phyloP scores from a whole-genome alignment of 2,329 filamentous ascomycete species.

The Claviceps sorghi region DNA sequence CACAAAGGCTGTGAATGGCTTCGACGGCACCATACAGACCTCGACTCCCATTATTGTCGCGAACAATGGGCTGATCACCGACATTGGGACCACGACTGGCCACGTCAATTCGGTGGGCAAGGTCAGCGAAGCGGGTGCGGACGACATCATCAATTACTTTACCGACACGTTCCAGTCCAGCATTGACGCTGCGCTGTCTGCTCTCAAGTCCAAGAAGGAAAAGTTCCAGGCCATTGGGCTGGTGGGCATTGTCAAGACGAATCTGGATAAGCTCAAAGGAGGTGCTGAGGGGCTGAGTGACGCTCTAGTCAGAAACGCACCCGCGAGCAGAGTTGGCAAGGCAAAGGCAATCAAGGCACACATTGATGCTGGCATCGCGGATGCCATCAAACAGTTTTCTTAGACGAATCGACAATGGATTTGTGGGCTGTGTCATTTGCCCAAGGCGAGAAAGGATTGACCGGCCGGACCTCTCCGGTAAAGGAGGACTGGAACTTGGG shows the following conservation, averaged over 20 bases:
- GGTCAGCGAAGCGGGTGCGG: neutral
- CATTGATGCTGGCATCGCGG: neutral
- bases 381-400: constrained; percentile 1
- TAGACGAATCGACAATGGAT: neutral
- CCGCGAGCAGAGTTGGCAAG: neutral
- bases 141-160: neutral
- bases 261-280: neutral
- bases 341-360: neutral
- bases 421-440: neutral
- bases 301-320: neutral
- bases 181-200: neutral
- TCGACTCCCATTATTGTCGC: neutral
- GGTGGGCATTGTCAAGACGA: neutral
- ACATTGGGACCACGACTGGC: neutral
- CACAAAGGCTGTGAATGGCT: neutral
- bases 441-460: neutral
- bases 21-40: neutral
- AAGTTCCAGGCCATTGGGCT: neutral
- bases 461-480: neutral
- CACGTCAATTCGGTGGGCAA: neutral
- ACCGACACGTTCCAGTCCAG: neutral
- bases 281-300: neutral
- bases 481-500: neutral
- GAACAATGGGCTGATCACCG: neutral
- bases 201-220: neutral